Conservation (phyloP, 208 protist species). For the Crithidia acanthocephali region DNA sequence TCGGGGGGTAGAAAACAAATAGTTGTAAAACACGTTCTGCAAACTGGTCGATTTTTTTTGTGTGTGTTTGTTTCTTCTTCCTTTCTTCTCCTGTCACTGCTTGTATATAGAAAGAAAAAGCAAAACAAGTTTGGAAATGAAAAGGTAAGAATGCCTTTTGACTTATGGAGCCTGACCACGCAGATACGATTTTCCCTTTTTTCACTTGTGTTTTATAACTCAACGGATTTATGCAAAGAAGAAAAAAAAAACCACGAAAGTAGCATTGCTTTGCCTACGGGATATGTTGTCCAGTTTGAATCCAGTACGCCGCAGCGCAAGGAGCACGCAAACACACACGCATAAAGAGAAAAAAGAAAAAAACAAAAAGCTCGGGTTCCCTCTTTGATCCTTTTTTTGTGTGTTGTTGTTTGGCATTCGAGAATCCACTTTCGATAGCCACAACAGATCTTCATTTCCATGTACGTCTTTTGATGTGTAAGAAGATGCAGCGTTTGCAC, state of each 20-base stretch:
- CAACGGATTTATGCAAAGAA: neutral
- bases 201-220: conserved; percentile 5
- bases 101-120: conserved; percentile 13
- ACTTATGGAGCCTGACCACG: neutral
- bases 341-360: neutral
- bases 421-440: too few species aligned
- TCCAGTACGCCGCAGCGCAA: neutral
- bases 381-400: conserved; percentile 10
- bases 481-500: neutral
- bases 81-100: neutral
- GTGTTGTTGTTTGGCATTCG: too few species aligned
- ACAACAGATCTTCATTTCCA: too few species aligned
- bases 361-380: neutral
- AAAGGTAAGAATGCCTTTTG: neutral
- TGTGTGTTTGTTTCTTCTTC: neutral
- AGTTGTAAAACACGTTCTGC: too few species aligned
- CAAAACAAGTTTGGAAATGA: conserved; percentile 2
- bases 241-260: neutral
- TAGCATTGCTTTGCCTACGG: neutral
- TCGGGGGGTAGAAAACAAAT: too few species aligned
- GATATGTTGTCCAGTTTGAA: neutral
- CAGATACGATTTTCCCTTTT: neutral
- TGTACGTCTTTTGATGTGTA: too few species aligned
- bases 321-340: too few species aligned
- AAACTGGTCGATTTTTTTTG: too few species aligned